phyloP scores from a whole-genome alignment of 192 early-diverging fungal genomes.

The Rhizophagus sp. region DNA sequence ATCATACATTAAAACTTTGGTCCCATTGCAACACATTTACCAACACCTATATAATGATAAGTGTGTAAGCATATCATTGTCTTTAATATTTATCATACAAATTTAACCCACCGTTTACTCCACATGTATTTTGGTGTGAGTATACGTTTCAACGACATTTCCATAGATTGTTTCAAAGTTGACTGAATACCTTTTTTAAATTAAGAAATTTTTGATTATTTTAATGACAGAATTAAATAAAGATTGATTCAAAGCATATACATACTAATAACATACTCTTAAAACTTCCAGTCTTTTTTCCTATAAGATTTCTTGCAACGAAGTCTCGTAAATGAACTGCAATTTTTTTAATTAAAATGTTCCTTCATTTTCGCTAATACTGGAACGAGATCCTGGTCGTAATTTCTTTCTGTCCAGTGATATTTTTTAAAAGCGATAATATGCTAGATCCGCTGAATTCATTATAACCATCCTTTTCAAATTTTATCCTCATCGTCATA shows the following conservation, averaged over 20 bases:
- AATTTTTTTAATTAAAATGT: too few relatives aligned
- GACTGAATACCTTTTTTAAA: slow-evolving; percentile 48
- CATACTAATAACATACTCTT: slow-evolving; percentile 50
- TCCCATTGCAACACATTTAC: background rate
- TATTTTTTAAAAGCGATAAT: slow-evolving; percentile 66
- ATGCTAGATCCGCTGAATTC: slow-evolving; percentile 47
- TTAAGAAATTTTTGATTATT: background rate
- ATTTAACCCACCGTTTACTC: slow-evolving; percentile 84
- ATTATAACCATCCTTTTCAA: slow-evolving; percentile 47
- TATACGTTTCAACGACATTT: slow-evolving; percentile 77
- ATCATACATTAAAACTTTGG: background rate
- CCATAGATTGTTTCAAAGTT: slow-evolving; percentile 78
- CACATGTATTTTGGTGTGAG: slow-evolving; percentile 69
- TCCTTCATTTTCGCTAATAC: too few relatives aligned
- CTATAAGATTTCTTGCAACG: too few relatives aligned
- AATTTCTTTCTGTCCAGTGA: slow-evolving; percentile 73
- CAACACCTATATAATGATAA: slow-evolving; percentile 9
- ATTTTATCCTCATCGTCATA: slow-evolving; percentile 56
- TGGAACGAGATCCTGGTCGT: slow-evolving; percentile 71
- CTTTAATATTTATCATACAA: background rate
- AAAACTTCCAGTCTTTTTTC: slow-evolving; percentile 86
- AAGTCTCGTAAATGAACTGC: too few relatives aligned
- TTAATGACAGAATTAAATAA: background rate
- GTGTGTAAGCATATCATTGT: background rate
- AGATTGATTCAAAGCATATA: background rate